Conservation (phyloP, 208 protist genomes). For the Borovskyia barvae region DNA sequence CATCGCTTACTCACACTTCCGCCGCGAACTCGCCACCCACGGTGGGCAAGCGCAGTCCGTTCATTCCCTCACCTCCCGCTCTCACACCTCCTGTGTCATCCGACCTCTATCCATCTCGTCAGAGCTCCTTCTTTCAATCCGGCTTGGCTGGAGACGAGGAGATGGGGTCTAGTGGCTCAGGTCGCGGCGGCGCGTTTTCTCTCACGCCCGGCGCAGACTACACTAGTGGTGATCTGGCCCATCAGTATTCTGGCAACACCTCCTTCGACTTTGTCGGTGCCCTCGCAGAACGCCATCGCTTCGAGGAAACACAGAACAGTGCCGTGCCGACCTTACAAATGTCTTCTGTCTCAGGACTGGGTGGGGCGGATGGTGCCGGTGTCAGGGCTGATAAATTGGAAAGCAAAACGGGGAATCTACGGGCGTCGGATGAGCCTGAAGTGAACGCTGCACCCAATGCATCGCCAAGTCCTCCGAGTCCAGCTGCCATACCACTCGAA, state of each 20-base stretch:
- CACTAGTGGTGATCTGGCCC: constrained; percentile 16
- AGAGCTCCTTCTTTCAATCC: constrained; percentile 1
- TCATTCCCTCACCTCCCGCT: constrained; percentile 9
- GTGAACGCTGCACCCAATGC: no score
- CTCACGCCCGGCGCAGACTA: constrained; percentile 7
- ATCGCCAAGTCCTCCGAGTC: no score
- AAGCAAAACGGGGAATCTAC: no score
- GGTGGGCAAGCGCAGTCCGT: neutral
- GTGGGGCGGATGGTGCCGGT: neutral
- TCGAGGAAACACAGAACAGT: constrained; percentile 32
- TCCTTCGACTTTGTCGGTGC: constrained; percentile 49
- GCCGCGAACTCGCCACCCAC: neutral
- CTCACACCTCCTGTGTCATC: constrained; percentile 18
- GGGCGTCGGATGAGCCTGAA: no score
- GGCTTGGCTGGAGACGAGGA: constrained; percentile 1
- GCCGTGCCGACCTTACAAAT: constrained; percentile 2
- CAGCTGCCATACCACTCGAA: no score
- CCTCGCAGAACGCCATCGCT: constrained; percentile 29
- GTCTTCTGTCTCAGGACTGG: neutral
- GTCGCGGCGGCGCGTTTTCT: constrained; percentile 1
- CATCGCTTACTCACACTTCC: no score
- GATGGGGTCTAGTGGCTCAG: neutral
- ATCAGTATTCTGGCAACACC: constrained; percentile 50
- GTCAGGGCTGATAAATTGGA: neutral
- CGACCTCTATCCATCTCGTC: constrained; percentile 19